phyloP scores from a whole-genome alignment of 1,139 yeast species.

The Scheffersomyces segobiensis region DNA sequence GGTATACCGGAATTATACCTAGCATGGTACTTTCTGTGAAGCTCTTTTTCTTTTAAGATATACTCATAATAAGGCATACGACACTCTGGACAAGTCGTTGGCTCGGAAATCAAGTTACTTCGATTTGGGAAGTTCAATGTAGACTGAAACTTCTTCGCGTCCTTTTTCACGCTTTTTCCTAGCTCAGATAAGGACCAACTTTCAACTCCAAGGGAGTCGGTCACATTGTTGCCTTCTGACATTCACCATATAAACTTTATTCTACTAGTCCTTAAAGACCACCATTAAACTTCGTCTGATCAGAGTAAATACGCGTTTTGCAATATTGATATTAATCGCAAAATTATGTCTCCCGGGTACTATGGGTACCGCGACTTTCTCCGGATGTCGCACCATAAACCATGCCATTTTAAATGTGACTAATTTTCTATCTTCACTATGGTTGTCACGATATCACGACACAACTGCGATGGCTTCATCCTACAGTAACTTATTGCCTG shows the following conservation, averaged over 20 bases:
- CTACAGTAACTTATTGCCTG: slow-evolving; percentile 65
- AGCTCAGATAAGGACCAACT: background rate
- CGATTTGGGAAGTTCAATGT: slow-evolving; percentile 11
- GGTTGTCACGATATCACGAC: background rate
- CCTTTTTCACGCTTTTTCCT: background rate
- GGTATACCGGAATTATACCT: slow-evolving; percentile 48
- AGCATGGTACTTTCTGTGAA: slow-evolving; percentile 52
- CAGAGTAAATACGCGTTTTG: background rate
- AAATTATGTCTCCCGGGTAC: background rate
- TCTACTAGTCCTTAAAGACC: background rate
- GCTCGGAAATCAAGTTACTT: slow-evolving; percentile 1
- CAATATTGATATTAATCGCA: background rate
- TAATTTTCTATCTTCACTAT: background rate
- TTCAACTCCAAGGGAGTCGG: background rate
- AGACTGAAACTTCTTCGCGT: slow-evolving; percentile 14
- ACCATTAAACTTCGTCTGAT: background rate
- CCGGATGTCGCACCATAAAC: background rate
- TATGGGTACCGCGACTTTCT: background rate
- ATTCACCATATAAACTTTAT: background rate
- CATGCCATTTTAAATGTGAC: background rate
- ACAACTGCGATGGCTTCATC: slow-evolving; percentile 3
- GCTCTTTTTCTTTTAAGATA: slow-evolving; percentile 41
- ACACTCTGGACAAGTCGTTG: slow-evolving; percentile 52
- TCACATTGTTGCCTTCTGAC: background rate
- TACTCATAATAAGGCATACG: slow-evolving; percentile 58